phyloP scores from a whole-genome alignment of 2,329 filamentous ascomycete genomes.

The Aureobasidium sp. region DNA sequence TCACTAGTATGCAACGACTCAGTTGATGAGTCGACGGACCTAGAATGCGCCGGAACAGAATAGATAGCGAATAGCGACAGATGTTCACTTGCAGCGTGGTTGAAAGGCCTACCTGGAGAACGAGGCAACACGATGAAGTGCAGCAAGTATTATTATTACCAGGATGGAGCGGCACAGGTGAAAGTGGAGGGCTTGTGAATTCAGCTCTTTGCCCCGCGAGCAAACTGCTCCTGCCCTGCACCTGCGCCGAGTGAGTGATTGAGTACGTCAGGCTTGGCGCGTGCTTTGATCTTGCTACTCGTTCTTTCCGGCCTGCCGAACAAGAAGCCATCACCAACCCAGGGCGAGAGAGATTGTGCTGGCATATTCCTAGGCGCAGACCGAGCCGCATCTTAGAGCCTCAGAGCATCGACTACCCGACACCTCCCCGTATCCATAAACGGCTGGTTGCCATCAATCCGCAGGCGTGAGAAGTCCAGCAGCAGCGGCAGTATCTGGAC shows the following conservation, averaged over 20 bases:
- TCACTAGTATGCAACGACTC: not conserved
- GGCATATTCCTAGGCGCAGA: constrained; percentile 5
- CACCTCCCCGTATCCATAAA: not conserved
- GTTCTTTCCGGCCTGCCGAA: constrained; percentile 14
- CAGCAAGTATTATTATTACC: not conserved
- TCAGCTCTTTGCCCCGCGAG: not conserved
- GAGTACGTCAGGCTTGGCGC: constrained; percentile 1
- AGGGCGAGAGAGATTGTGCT: constrained; percentile 11
- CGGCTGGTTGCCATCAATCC: not conserved
- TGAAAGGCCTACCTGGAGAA: not conserved
- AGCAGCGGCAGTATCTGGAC: constrained; percentile 9
- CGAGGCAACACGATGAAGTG: not conserved
- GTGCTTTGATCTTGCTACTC: constrained; percentile 13
- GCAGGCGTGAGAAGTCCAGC: not conserved
- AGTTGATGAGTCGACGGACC: not conserved
- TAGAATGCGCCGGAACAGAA: not conserved
- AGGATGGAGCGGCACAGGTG: not conserved
- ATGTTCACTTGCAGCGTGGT: not conserved
- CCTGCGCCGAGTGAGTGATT: not conserved
- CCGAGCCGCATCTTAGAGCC: not conserved
- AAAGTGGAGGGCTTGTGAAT: not conserved
- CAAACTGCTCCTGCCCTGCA: not conserved
- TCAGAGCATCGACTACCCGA: not conserved
- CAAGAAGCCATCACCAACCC: constrained; percentile 1
- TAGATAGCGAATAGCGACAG: not conserved